These are phyloP conservation scores for Leptographium lundbergii DNA, from an alignment of 2,329 filamentous ascomycete species.

Conservation along the genomic window DNA sequence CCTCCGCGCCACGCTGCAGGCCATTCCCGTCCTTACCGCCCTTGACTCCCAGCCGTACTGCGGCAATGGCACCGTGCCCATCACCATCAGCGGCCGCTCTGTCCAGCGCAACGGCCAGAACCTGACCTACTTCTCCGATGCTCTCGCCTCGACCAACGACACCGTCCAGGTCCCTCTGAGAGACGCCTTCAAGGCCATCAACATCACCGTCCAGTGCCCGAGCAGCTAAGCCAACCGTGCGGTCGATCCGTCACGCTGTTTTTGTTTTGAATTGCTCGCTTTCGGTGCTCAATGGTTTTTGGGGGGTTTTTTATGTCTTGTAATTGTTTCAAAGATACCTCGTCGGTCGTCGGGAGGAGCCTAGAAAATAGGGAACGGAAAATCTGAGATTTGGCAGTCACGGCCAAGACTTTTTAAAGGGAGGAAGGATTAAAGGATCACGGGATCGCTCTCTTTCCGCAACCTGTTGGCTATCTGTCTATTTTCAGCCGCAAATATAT, in stretches of 20 bases:
- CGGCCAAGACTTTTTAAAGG: too few relatives aligned
- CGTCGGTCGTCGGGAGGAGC: background rate
- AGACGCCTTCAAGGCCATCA: constrained; percentile 25
- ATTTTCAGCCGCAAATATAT: too few relatives aligned
- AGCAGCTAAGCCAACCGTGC: background rate
- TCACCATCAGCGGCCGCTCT: constrained; percentile 39
- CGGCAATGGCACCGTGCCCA: constrained; percentile 38
- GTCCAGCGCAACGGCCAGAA: constrained; percentile 38
- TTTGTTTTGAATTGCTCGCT: background rate
- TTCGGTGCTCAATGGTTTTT: background rate
- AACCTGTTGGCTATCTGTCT: too few relatives aligned
- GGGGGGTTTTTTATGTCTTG: background rate
- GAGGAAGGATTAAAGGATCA: too few relatives aligned
- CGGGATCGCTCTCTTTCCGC: too few relatives aligned
- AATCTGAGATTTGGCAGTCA: too few relatives aligned
- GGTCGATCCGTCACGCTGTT: background rate
- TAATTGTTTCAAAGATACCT: background rate
- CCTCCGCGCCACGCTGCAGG: constrained; percentile 42
- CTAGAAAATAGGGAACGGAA: too few relatives aligned
- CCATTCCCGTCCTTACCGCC: constrained; percentile 32
- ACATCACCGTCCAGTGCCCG: constrained; percentile 15
- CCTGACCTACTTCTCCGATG: constrained; percentile 42
- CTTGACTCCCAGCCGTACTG: constrained; percentile 34
- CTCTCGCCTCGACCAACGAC: constrained; percentile 37
- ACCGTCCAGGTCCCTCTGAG: constrained; percentile 40